Evolutionary conservation across 169 alveolate genomes (phyloP).

Genomic region (Fabrea salina): DNA sequence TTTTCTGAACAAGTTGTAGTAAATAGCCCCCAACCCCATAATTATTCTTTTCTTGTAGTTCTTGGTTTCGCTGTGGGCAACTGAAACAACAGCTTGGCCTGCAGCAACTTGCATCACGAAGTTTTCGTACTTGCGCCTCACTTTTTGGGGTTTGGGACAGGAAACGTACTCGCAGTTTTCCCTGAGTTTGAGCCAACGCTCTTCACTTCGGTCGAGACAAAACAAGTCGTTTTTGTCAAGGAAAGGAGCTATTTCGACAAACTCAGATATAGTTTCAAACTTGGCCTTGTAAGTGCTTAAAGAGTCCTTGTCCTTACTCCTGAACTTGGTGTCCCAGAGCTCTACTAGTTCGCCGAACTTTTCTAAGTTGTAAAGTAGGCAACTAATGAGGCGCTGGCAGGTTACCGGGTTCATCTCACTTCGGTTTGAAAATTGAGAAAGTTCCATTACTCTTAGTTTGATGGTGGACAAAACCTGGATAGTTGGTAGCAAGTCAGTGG

Average conservation of each 20-base stretch:
- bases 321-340: background rate
- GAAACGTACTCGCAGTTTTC: background rate
- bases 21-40: conserved; percentile 16
- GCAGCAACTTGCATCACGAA: conserved; percentile 13
- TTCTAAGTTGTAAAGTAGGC: background rate
- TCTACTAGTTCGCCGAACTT: background rate
- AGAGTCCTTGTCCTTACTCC: background rate
- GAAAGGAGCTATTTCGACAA: background rate
- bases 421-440: background rate
- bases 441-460: background rate
- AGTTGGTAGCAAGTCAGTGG: background rate
- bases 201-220: background rate
- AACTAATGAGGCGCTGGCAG: background rate
- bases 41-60: background rate
- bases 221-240: background rate
- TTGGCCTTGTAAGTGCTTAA: background rate
- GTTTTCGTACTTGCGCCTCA: background rate
- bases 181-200: background rate
- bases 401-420: background rate
- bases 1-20: background rate
- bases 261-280: background rate
- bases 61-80: background rate
- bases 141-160: background rate
- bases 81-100: conserved; percentile 2
- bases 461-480: background rate